Evolutionary conservation across 345 rosid genomes (phyloP).

Genomic region (Streptanthus diversifolius): DNA sequence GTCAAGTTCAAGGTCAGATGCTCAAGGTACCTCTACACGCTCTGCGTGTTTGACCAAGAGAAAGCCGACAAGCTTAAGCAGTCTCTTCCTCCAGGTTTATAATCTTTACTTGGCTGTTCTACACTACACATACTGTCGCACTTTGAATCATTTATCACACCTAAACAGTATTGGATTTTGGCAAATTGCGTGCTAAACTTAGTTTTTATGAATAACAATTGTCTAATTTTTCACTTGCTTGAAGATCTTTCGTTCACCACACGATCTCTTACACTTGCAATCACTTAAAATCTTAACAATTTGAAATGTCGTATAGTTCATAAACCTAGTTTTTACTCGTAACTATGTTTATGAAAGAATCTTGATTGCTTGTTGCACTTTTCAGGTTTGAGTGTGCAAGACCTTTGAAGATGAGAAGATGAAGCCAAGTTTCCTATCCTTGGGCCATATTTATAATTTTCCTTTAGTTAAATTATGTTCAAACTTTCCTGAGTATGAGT

Average conservation of each 20-base stretch:
- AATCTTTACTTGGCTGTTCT: background rate
- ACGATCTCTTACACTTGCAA: background rate
- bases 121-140: background rate
- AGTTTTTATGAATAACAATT: background rate
- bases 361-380: background rate
- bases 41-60: slow-evolving; percentile 77
- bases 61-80: slow-evolving; percentile 96
- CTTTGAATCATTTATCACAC: background rate
- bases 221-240: background rate
- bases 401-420: slow-evolving; percentile 47
- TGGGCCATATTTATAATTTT: background rate
- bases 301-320: too few species aligned
- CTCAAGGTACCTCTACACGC: slow-evolving; percentile 87
- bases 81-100: slow-evolving; percentile 89
- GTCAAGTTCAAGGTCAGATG: slow-evolving; percentile 96
- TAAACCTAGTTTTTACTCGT: too few species aligned
- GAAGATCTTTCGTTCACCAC: background rate
- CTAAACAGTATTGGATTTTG: background rate
- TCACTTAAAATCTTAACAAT: too few species aligned
- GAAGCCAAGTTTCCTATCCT: too few species aligned
- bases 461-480: slow-evolving; percentile 3
- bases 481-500: too few species aligned
- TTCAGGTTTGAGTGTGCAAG: slow-evolving; percentile 86
- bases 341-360: background rate
- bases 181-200: too few species aligned